Base-by-base conservation (phyloP, 768 basidiomycete genomes). In the Boletus subcaerulescens region DNA sequence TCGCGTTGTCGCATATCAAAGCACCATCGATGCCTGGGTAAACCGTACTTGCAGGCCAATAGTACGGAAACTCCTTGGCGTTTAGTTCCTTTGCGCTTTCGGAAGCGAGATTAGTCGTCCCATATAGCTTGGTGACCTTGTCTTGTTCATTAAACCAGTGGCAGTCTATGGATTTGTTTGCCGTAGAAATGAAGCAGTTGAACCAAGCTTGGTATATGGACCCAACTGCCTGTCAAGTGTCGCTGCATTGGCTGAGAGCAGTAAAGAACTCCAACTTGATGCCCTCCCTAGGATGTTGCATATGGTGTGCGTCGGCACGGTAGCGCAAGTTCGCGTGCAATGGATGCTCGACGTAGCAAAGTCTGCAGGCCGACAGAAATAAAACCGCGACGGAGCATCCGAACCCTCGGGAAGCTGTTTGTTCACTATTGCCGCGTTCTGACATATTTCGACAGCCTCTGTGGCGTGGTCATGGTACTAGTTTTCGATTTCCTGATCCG, bases 321-420 rank as follows among this genome's bases (percentile, higher is more conserved):
- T 15, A 22, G 38, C 2, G 20, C 5, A 6, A 22, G 14, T 2
- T 12, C 5, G 17, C 1, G 0, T 0, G 14, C 13, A 15, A 13
- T 0, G 0, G 1, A 14, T 9, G 26, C 3, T 5, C 3, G 14
- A 8, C n/a, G n/a, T n/a, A 11, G 11, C 22, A 4, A 1, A 5
- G 4, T 5, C 5, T 22, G 1, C 2, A 12, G 50, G 50, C 4
- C 41, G 32, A 43, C 24, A 15, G 32, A 50, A 54, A 29, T 48
- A 54, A 18, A 43, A 43, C 4, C 8, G 1, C 3, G 18, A 41
- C 14, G 26, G 53, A 5, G n/a, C 15, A 7, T 48, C 39, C 33
- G 26, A 26, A 7, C 26, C 26, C 11, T 13, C 13, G 33, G 13
- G 33, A 33, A 13, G 33, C 1, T 12, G 3, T 33, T 3, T 33